Percentiles rank a stretch among this genome's conserved stretches.
phyloP scores from a whole-genome alignment of 768 basidiomycete species.

The Leccinum incarnatum region DNA sequence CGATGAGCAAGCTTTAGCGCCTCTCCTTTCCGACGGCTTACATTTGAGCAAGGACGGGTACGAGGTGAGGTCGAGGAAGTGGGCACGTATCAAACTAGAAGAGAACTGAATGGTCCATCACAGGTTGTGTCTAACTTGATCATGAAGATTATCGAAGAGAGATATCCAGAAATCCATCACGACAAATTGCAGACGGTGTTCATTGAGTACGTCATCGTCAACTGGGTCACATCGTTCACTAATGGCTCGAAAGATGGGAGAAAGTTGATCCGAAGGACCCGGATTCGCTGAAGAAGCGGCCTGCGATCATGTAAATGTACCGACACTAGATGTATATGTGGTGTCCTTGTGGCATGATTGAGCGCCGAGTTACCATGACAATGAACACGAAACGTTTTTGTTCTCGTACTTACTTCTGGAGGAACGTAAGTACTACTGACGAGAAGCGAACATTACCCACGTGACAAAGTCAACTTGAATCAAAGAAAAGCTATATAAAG shows the following conservation, averaged over 20 bases:
- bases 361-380: constrained; percentile 10
- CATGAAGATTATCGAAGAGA: constrained; percentile 50
- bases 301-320: constrained; percentile 8
- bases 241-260: constrained; percentile 21
- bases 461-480: constrained; percentile 50
- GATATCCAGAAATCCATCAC: constrained; percentile 68
- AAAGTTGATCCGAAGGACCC: constrained; percentile 24
- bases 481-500: constrained; percentile 45
- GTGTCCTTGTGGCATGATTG: not conserved
- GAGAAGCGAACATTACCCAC: constrained; percentile 18
- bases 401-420: not conserved
- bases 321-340: not conserved
- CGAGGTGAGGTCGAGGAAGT: constrained; percentile 42
- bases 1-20: constrained; percentile 49
- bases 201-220: constrained; percentile 47
- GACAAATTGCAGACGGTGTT: constrained; percentile 60
- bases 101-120: constrained; percentile 1
- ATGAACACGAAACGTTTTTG: constrained; percentile 10
- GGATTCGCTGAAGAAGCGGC: constrained; percentile 21
- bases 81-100: not conserved
- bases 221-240: not conserved
- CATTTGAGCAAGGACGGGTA: constrained; percentile 80
- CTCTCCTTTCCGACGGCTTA: constrained; percentile 70
- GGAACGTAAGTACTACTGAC: not conserved
- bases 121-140: constrained; percentile 69